phyloP scores from a whole-genome alignment of 148 eudicot species.

The Nyssa sinensis region DNA sequence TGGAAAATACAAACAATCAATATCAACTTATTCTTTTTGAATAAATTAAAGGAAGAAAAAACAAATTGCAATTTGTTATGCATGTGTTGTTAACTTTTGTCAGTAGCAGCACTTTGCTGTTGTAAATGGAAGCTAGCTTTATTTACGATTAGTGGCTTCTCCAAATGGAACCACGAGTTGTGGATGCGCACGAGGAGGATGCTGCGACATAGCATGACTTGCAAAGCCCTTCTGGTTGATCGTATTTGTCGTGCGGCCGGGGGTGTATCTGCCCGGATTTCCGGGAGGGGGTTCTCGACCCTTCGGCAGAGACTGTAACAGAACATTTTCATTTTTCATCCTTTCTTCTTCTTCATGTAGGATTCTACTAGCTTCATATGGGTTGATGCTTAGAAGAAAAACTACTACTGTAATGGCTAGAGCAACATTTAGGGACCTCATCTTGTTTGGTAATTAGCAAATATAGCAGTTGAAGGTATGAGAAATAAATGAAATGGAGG shows the following conservation, averaged over 20 bases:
- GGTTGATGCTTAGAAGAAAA: not conserved
- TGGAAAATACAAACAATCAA: no score
- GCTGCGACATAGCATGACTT: not conserved
- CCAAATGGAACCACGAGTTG: not conserved
- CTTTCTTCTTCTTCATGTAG: slow-evolving; percentile 3
- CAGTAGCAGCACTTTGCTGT: no score
- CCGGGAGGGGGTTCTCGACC: no score
- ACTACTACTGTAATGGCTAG: not conserved
- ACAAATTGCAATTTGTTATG: no score
- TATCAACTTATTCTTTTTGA: no score
- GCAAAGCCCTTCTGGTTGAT: slow-evolving; percentile 1
- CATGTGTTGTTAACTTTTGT: no score
- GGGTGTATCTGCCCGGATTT: no score
- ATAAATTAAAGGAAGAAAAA: no score
- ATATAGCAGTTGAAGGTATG: no score
- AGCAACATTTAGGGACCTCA: not conserved
- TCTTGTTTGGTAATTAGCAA: not conserved
- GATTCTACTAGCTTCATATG: slow-evolving; percentile 6
- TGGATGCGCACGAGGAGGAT: not conserved
- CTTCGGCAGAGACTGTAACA: no score
- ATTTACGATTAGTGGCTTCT: not conserved
- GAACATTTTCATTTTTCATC: slow-evolving; percentile 2
- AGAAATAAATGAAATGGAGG: not conserved
- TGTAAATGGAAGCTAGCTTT: not conserved
- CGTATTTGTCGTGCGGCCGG: not conserved